phyloP scores from a whole-genome alignment of 305 asterid species.

The Fraxinus angustifolia region DNA sequence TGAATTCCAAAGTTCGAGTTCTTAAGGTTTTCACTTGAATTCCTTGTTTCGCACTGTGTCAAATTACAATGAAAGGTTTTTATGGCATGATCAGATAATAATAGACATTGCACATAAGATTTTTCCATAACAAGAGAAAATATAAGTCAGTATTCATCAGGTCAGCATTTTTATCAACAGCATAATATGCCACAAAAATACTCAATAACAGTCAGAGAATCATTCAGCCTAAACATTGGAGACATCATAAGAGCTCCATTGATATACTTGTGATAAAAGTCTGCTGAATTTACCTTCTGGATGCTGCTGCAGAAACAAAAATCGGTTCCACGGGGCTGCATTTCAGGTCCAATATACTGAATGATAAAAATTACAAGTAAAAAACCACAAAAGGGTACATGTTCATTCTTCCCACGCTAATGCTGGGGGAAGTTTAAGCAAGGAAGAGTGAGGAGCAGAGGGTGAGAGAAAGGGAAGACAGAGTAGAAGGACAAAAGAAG shows the following conservation, averaged over 20 bases:
- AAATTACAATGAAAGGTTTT: background rate
- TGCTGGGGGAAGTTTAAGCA: background rate
- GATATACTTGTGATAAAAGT: background rate
- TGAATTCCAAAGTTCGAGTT: no score
- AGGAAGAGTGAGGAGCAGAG: slow-evolving; percentile 20
- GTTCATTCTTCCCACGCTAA: background rate
- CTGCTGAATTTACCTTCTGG: slow-evolving; percentile 56
- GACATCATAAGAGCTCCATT: background rate
- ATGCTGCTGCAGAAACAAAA: slow-evolving; percentile 95
- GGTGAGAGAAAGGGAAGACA: background rate
- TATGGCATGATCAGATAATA: background rate
- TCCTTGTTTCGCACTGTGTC: no score
- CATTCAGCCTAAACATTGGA: background rate
- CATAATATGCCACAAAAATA: background rate
- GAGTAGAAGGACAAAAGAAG: slow-evolving; percentile 9
- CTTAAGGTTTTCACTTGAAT: no score
- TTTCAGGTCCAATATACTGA: slow-evolving; percentile 90
- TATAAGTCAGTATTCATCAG: background rate
- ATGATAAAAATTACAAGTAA: slow-evolving; percentile 26
- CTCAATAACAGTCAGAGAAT: background rate
- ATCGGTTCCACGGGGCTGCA: slow-evolving; percentile 99
- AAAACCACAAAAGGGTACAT: slow-evolving; percentile 11
- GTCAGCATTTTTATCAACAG: background rate
- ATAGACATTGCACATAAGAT: background rate
- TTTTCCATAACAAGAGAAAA: background rate